Evolutionary conservation across 176 grass and related monocot genomes (phyloP).

Genomic region (Melocanna baccifera): DNA sequence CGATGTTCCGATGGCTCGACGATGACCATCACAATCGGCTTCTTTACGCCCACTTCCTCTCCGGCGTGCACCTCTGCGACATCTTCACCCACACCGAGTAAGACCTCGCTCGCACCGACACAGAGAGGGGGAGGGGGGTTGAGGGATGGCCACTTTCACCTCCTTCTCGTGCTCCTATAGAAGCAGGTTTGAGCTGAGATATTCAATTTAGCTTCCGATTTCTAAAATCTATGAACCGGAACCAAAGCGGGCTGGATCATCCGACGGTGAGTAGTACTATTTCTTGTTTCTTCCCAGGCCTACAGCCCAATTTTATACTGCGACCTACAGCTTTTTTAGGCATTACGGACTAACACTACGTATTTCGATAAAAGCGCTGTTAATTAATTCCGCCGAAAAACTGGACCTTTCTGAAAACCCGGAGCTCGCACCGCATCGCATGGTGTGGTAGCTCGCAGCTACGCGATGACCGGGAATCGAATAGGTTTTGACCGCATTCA

Average conservation of each 20-base stretch:
- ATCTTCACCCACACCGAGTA: fast-evolving
- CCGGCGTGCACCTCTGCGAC: too few species aligned
- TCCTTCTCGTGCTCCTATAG: too few species aligned
- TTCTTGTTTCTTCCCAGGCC: background rate
- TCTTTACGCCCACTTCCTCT: too few species aligned
- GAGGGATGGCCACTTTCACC: too few species aligned
- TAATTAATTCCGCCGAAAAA: slow-evolving; percentile 8
- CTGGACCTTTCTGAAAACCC: slow-evolving; percentile 42
- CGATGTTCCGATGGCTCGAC: too few species aligned
- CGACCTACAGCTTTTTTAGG: background rate
- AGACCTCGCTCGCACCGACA: too few species aligned
- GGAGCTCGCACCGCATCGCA: background rate
- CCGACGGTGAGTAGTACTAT: background rate
- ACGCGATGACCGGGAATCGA: background rate
- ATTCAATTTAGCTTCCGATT: too few species aligned
- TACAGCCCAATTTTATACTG: background rate
- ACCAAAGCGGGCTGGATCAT: too few species aligned
- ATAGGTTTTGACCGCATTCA: slow-evolving; percentile 40
- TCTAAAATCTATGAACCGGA: too few species aligned
- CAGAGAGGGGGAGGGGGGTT: too few species aligned
- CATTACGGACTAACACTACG: background rate
- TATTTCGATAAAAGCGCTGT: slow-evolving; percentile 22
- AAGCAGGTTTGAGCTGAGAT: too few species aligned
- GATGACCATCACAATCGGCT: too few species aligned
- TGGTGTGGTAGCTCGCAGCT: slow-evolving; percentile 27